Evolutionary conservation across 2,329 filamentous ascomycete species (phyloP).

Genomic region (Pseudogymnoascus sp.): DNA sequence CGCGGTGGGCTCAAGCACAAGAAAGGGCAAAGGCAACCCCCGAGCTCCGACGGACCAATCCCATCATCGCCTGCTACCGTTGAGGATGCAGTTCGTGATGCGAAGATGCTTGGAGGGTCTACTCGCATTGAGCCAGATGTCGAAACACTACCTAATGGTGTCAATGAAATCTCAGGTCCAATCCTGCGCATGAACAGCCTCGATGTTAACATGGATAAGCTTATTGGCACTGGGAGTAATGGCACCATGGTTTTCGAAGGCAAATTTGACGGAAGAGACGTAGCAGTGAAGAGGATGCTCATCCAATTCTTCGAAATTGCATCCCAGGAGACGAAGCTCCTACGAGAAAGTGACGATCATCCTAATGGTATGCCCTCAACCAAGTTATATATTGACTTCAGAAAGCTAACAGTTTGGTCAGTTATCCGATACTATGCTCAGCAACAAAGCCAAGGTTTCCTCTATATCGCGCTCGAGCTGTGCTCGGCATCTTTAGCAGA

Average conservation of each 20-base stretch:
- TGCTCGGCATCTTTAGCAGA: conserved; percentile 92
- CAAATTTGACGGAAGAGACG: conserved; percentile 85
- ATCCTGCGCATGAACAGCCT: conserved; percentile 55
- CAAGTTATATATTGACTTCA: neutral
- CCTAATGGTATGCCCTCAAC: conserved; percentile 55
- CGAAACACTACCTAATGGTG: conserved; percentile 47
- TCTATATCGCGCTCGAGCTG: conserved; percentile 92
- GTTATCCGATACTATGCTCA: conserved; percentile 96
- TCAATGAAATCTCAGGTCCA: conserved; percentile 51
- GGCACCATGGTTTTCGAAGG: conserved; percentile 95
- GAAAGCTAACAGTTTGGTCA: conserved; percentile 28
- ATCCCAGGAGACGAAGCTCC: conserved; percentile 80
- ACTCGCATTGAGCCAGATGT: conserved; percentile 53
- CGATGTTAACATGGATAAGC: conserved; percentile 54
- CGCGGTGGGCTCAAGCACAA: conserved; percentile 63
- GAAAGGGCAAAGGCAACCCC: conserved; percentile 39
- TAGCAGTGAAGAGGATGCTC: conserved; percentile 94
- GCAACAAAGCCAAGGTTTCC: conserved; percentile 77
- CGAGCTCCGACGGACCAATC: conserved; percentile 36
- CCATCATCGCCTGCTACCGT: conserved; percentile 36
- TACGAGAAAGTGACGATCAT: conserved; percentile 92
- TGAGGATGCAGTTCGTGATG: conserved; percentile 51
- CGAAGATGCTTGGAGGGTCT: conserved; percentile 47
- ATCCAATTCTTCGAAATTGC: conserved; percentile 94
- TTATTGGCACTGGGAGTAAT: conserved; percentile 76